Evolutionary conservation across 2,329 filamentous ascomycete species (phyloP).

Genomic region (Trichoderma sp.): DNA sequence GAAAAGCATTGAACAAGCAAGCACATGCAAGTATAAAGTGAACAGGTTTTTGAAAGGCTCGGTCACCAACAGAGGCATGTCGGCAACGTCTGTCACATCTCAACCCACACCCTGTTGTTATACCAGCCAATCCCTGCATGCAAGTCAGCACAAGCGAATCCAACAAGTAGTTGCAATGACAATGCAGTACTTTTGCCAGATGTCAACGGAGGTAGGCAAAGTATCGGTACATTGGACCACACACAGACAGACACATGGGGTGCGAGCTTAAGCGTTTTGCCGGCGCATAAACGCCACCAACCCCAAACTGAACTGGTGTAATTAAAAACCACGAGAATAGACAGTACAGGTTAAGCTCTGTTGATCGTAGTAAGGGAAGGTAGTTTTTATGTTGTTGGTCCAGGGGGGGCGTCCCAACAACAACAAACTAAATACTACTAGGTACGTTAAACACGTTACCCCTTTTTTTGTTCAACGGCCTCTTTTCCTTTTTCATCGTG

Average conservation of each 20-base stretch:
- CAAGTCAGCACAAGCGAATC: neutral
- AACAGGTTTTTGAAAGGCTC: neutral
- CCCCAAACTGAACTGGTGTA: neutral
- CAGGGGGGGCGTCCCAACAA: too few species aligned
- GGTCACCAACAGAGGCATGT: neutral
- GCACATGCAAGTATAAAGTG: neutral
- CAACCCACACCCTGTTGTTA: neutral
- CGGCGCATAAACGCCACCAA: neutral
- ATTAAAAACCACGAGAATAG: too few species aligned
- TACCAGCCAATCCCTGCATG: neutral
- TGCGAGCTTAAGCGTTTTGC: neutral
- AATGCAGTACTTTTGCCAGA: neutral
- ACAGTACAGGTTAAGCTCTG: too few species aligned
- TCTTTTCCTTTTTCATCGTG: neutral
- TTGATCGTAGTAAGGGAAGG: too few species aligned
- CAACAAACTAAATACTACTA: too few species aligned
- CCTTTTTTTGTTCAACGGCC: too few species aligned
- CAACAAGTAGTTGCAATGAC: neutral
- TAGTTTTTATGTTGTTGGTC: too few species aligned
- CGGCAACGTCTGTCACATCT: neutral
- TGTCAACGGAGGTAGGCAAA: neutral
- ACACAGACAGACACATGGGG: neutral
- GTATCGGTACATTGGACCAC: neutral
- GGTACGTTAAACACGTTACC: too few species aligned
- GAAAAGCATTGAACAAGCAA: neutral